Evolutionary conservation across 345 rosid species (phyloP).

Genomic region (Populus nigra): DNA sequence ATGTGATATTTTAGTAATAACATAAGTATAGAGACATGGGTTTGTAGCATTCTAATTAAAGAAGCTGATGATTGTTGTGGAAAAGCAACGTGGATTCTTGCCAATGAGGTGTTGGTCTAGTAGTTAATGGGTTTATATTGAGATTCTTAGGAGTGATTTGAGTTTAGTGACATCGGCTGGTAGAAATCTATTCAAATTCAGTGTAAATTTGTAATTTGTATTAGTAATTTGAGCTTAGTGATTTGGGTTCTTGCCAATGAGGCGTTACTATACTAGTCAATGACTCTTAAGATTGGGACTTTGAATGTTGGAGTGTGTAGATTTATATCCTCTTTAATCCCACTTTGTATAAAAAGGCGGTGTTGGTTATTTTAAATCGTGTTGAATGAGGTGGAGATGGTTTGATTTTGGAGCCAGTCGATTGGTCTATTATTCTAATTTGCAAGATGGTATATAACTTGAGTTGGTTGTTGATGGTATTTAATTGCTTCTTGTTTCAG

Average conservation of each 20-base stretch:
- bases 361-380: too few relatives aligned
- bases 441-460: too few relatives aligned
- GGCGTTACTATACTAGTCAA: neutral
- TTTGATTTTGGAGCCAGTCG: too few relatives aligned
- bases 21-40: constrained; percentile 19
- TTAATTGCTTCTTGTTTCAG: too few relatives aligned
- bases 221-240: neutral
- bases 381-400: too few relatives aligned
- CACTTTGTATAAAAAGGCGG: neutral
- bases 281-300: neutral
- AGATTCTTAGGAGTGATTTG: neutral
- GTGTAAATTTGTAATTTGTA: neutral
- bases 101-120: neutral
- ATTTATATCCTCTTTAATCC: too few relatives aligned
- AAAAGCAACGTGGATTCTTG: too few relatives aligned
- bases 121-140: neutral
- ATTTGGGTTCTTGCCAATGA: neutral
- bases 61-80: neutral
- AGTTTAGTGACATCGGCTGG: neutral
- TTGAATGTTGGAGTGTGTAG: neutral
- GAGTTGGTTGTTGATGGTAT: too few relatives aligned
- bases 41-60: neutral
- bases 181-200: too few relatives aligned
- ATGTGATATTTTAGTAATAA: too few relatives aligned
- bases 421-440: too few relatives aligned